A percentile compares a stretch with the other conserved stretches of the same genome.
Conservation (phyloP, 208 protist genomes). For the Acanthamoeba healyi region DNA sequence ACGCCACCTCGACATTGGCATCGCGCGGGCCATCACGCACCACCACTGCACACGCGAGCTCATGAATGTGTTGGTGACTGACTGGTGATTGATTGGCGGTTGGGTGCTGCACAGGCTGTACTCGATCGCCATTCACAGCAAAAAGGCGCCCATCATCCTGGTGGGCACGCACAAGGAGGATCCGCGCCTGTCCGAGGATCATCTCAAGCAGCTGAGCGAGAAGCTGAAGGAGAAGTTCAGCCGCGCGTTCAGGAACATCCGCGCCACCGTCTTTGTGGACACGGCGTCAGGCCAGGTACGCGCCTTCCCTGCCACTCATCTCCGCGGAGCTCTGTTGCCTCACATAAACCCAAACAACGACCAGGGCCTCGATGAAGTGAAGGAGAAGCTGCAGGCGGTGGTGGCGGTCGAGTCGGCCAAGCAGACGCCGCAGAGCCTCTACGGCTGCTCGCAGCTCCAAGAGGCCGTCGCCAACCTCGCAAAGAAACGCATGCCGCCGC, state of each 20-base stretch:
- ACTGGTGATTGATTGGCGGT: neutral
- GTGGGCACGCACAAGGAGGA: slow-evolving; percentile 65
- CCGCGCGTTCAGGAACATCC: slow-evolving; percentile 3
- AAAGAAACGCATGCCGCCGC: slow-evolving; percentile 21
- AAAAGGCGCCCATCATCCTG: slow-evolving; percentile 44
- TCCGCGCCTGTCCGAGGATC: neutral
- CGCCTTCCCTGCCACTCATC: too few relatives aligned
- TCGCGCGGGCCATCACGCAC: too few relatives aligned
- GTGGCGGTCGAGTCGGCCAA: neutral
- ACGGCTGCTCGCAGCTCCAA: neutral
- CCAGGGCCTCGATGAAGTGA: slow-evolving; percentile 8
- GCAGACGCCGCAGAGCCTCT: neutral
- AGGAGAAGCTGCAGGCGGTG: neutral
- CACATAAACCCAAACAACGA: too few relatives aligned
- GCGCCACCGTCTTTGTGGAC: slow-evolving; percentile 3
- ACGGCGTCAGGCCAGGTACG: neutral
- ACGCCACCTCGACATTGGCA: too few relatives aligned
- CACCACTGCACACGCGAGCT: neutral
- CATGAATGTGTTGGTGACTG: neutral
- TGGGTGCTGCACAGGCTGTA: neutral
- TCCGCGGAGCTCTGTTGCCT: too few relatives aligned
- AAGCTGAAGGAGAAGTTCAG: slow-evolving; percentile 12
- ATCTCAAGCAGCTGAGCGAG: neutral
- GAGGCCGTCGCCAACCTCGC: neutral
- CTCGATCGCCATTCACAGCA: slow-evolving; percentile 54